phyloP scores from a whole-genome alignment of 441 rosid genomes.

The Lepidium campestre region DNA sequence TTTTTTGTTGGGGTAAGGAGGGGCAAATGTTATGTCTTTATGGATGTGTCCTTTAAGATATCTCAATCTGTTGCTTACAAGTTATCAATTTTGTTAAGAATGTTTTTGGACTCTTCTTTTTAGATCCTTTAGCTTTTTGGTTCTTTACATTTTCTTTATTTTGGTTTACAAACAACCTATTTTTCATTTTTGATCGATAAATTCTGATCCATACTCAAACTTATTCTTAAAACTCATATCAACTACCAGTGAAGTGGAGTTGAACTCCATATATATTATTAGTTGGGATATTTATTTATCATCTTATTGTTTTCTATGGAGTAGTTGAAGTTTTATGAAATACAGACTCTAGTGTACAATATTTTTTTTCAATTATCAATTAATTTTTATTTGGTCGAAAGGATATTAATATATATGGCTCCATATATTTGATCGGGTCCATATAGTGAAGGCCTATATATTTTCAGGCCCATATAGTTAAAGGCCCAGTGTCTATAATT shows the following conservation, averaged over 20 bases:
- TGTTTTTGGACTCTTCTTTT: conserved; percentile 8
- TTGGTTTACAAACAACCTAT: neutral
- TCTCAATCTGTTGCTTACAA: conserved; percentile 24
- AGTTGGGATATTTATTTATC: too few relatives aligned
- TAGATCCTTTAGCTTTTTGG: neutral
- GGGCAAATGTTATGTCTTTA: conserved; percentile 23
- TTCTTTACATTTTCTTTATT: conserved; percentile 1
- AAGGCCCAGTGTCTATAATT: neutral
- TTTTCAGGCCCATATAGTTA: neutral
- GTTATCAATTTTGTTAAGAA: conserved; percentile 2
- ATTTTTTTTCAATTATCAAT: too few relatives aligned
- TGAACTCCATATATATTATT: too few relatives aligned
- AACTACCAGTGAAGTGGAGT: too few relatives aligned
- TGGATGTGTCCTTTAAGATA: conserved; percentile 24
- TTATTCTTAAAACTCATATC: too few relatives aligned
- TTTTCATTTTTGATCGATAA: too few relatives aligned
- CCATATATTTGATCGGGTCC: neutral
- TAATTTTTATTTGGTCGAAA: too few relatives aligned
- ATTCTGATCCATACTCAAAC: too few relatives aligned
- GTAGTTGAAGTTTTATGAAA: too few relatives aligned
- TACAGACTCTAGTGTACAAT: too few relatives aligned
- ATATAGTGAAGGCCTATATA: neutral
- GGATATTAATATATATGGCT: too few relatives aligned
- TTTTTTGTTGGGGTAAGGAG: conserved; percentile 20
- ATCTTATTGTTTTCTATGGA: too few relatives aligned